Conservation (phyloP, 768 basidiomycete species). For the Pleurotus cornucopiae region DNA sequence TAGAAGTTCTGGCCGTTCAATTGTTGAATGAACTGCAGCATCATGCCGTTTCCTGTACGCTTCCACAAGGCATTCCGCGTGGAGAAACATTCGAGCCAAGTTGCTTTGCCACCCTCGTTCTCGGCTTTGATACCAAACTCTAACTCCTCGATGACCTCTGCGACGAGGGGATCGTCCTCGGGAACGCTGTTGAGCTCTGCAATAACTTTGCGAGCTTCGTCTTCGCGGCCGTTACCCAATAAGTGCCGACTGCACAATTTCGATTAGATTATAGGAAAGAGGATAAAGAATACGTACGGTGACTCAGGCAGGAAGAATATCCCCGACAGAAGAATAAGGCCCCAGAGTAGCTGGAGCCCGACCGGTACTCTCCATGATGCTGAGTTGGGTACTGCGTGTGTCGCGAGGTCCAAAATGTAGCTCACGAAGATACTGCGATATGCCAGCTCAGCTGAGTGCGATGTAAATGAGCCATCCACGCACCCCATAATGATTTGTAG, state of each 20-base stretch:
- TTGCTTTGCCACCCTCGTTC: slow-evolving; percentile 78
- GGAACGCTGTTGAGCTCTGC: slow-evolving; percentile 64
- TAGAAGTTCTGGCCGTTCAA: slow-evolving; percentile 81
- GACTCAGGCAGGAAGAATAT: slow-evolving; percentile 78
- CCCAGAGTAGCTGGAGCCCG: slow-evolving; percentile 73
- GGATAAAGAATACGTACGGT: slow-evolving; percentile 42
- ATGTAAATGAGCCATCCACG: slow-evolving; percentile 9
- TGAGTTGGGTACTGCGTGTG: slow-evolving; percentile 48
- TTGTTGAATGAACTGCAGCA: slow-evolving; percentile 79
- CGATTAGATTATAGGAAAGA: not conserved
- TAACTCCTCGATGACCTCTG: slow-evolving; percentile 60
- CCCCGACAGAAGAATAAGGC: slow-evolving; percentile 59
- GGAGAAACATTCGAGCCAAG: slow-evolving; percentile 78
- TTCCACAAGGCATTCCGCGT: slow-evolving; percentile 64
- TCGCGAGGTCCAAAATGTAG: slow-evolving; percentile 67
- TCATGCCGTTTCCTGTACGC: slow-evolving; percentile 76
- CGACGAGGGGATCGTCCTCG: slow-evolving; percentile 52
- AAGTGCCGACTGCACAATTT: slow-evolving; percentile 53
- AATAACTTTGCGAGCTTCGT: slow-evolving; percentile 58
- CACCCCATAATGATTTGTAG: slow-evolving; percentile 73
- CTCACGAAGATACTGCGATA: slow-evolving; percentile 60
- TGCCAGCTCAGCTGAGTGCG: not conserved
- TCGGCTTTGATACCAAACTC: slow-evolving; percentile 62
- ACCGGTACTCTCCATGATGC: slow-evolving; percentile 75
- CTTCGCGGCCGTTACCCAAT: slow-evolving; percentile 49